phyloP scores from a whole-genome alignment of 2,329 filamentous ascomycete genomes.

The Aspergillus sp. region DNA sequence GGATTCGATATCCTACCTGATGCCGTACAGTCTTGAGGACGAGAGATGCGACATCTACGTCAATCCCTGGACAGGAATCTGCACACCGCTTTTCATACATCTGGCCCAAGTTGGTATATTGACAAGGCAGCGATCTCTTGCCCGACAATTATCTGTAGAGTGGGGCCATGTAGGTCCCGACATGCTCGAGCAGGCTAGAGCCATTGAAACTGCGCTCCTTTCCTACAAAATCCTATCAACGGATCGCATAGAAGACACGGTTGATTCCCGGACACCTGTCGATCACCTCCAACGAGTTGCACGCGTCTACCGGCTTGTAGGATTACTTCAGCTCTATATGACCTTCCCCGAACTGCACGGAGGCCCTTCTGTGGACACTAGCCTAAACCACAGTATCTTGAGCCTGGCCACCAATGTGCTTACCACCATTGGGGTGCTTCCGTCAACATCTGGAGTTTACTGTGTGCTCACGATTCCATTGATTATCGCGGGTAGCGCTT shows the following conservation, averaged over 20 bases:
- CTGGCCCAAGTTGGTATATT: conserved; percentile 4
- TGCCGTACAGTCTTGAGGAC: background rate
- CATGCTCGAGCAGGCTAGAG: background rate
- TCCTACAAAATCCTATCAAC: background rate
- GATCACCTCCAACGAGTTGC: background rate
- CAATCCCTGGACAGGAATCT: conserved; percentile 6
- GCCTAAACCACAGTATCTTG: background rate
- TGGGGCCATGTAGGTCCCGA: background rate
- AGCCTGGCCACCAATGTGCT: background rate
- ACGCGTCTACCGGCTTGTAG: background rate
- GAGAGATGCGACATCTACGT: background rate
- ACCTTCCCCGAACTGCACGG: background rate
- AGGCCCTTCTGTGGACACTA: background rate
- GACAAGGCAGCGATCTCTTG: background rate
- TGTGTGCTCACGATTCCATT: conserved; percentile 7
- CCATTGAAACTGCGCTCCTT: background rate
- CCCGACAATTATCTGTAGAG: background rate
- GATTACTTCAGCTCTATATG: conserved; percentile 5
- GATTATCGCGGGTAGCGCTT: conserved; percentile 7
- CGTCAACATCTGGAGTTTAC: conserved; percentile 1
- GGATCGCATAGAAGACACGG: background rate
- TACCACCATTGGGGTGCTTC: conserved; percentile 1
- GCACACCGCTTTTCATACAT: conserved; percentile 11
- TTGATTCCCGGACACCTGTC: background rate
- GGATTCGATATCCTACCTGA: background rate